These are phyloP conservation scores for Nadsonia fulvescens DNA, from an alignment of 805 yeast genomes.

Conservation along the genomic window DNA sequence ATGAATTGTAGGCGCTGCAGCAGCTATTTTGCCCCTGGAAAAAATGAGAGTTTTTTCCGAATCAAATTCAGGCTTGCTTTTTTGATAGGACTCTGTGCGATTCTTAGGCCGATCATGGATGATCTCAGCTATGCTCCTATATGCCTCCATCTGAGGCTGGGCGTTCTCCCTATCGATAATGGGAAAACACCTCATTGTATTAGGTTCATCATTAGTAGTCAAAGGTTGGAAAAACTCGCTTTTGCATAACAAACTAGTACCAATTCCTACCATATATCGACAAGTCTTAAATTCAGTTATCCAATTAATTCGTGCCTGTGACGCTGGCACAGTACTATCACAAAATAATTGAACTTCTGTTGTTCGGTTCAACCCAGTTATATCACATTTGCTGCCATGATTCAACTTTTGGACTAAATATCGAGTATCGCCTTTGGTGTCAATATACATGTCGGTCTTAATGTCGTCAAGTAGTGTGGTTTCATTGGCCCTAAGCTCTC, in stretches of 20 bases:
- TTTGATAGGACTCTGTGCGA: no score
- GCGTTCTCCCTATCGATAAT: no score
- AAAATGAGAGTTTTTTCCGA: no score
- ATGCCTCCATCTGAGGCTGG: no score
- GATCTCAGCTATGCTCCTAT: no score
- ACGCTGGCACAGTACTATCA: conserved; percentile 20
- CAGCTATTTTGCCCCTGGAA: no score
- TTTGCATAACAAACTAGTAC: conserved; percentile 32
- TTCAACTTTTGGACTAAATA: conserved; percentile 23
- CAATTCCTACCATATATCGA: conserved; percentile 33
- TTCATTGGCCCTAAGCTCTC: no score
- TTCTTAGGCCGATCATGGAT: no score
- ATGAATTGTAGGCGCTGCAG: no score
- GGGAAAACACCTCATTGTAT: conserved; percentile 10
- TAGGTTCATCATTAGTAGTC: conserved; percentile 11
- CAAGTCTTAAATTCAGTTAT: conserved; percentile 40
- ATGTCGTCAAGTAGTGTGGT: no score
- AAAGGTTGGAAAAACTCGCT: conserved; percentile 20
- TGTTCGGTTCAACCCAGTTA: conserved; percentile 33
- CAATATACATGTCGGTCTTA: conserved; percentile 5
- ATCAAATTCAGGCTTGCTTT: no score
- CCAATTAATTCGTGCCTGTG: conserved; percentile 20
- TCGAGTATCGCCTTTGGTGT: conserved; percentile 11
- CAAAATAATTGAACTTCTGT: conserved; percentile 43
- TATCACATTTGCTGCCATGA: conserved; percentile 42